phyloP scores from a whole-genome alignment of 148 eudicot species.

The Persicaria tinctoria region DNA sequence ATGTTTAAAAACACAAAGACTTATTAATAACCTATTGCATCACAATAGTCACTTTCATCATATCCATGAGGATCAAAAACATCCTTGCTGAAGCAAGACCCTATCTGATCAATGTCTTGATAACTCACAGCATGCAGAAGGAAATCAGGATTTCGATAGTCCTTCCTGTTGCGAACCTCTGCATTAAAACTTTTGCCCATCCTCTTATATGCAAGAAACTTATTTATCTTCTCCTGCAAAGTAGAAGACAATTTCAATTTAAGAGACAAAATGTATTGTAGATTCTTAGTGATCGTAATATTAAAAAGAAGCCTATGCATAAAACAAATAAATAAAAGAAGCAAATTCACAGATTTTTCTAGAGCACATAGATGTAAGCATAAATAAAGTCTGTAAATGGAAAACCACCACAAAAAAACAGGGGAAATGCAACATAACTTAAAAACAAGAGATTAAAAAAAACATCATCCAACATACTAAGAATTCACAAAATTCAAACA shows the following conservation, averaged over 20 bases:
- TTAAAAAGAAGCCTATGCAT: no score
- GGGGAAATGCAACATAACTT: no score
- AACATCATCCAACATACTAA: no score
- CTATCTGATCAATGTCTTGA: constrained; percentile 91
- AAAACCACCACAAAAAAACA: no score
- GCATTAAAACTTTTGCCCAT: constrained; percentile 78
- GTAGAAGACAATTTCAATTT: background rate
- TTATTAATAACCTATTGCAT: constrained; percentile 57
- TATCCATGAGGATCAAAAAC: constrained; percentile 98
- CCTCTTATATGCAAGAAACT: constrained; percentile 60
- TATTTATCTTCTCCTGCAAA: constrained; percentile 67
- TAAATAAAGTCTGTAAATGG: no score
- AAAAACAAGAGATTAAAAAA: no score
- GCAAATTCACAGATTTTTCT: no score
- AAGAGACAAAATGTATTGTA: background rate
- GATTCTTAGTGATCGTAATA: no score
- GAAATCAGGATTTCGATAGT: constrained; percentile 94
- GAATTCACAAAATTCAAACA: no score
- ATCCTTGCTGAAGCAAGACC: constrained; percentile 90
- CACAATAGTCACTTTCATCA: constrained; percentile 76
- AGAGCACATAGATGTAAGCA: no score
- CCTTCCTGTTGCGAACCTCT: constrained; percentile 93
- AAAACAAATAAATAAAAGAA: no score
- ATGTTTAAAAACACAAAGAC: background rate
- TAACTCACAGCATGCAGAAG: constrained; percentile 94